phyloP scores from a whole-genome alignment of 2,329 filamentous ascomycete species.

The Arachnopeziza araneosa region DNA sequence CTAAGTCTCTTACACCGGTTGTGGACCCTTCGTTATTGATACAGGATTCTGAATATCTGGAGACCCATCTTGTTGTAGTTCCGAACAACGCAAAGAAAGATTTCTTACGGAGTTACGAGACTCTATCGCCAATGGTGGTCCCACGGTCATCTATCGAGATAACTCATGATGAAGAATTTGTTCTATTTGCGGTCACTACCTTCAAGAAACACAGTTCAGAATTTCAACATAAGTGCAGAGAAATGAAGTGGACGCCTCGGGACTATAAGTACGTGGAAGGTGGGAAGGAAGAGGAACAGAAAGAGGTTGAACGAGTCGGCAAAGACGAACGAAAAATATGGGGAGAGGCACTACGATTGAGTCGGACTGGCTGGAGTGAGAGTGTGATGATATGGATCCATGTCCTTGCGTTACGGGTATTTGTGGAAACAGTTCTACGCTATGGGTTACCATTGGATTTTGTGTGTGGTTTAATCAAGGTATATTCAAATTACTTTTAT shows the following conservation, averaged over 20 bases:
- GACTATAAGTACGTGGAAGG: conserved; percentile 93
- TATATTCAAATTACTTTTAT: conserved; percentile 38
- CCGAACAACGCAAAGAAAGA: conserved; percentile 77
- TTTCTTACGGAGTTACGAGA: conserved; percentile 85
- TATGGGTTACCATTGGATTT: conserved; percentile 92
- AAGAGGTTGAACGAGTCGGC: conserved; percentile 74
- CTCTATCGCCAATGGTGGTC: conserved; percentile 83
- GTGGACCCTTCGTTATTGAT: conserved; percentile 76
- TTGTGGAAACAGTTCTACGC: conserved; percentile 95
- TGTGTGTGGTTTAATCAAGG: conserved; percentile 77
- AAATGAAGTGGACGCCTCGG: conserved; percentile 89
- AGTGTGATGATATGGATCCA: conserved; percentile 95
- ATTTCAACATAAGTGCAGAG: conserved; percentile 86
- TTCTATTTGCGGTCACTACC: conserved; percentile 78
- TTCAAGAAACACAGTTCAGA: conserved; percentile 90
- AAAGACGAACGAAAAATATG: conserved; percentile 88
- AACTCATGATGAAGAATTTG: conserved; percentile 83
- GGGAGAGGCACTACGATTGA: conserved; percentile 83
- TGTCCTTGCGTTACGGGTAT: conserved; percentile 82
- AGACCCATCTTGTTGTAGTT: conserved; percentile 90
- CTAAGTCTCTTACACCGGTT: conserved; percentile 86
- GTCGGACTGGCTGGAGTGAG: conserved; percentile 91
- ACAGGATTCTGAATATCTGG: conserved; percentile 90
- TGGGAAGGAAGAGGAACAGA: conserved; percentile 81
- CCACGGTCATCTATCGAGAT: conserved; percentile 79